These are phyloP conservation scores for Calonectria crousiana DNA, from an alignment of 2,329 filamentous ascomycete species.

Conservation along the genomic window DNA sequence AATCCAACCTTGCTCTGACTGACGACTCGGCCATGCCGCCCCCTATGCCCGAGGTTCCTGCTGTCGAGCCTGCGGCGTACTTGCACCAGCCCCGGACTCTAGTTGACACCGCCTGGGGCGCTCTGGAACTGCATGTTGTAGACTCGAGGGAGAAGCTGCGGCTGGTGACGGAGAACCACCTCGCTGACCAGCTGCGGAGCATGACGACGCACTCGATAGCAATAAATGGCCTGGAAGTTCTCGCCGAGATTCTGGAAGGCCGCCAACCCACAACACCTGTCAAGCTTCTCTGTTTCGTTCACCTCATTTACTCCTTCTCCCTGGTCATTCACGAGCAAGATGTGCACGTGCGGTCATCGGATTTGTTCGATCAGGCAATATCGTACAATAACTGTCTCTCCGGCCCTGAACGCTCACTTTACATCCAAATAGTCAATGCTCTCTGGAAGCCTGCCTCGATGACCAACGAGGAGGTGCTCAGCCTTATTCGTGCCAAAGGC, in stretches of 20 bases:
- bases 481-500: slow-evolving; percentile 41
- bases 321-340: slow-evolving; percentile 59
- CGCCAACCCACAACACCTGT: slow-evolving; percentile 53
- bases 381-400: slow-evolving; percentile 57
- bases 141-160: slow-evolving; percentile 59
- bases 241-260: slow-evolving; percentile 56
- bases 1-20: slow-evolving; percentile 52
- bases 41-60: slow-evolving; percentile 26
- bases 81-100: slow-evolving; percentile 48
- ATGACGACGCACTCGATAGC: slow-evolving; percentile 56
- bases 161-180: slow-evolving; percentile 53
- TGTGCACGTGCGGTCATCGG: slow-evolving; percentile 48
- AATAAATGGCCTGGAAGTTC: slow-evolving; percentile 54
- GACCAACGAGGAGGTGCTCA: slow-evolving; percentile 44
- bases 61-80: slow-evolving; percentile 39
- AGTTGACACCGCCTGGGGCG: slow-evolving; percentile 58
- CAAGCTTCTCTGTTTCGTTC: slow-evolving; percentile 63
- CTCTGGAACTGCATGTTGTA: slow-evolving; percentile 59
- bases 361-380: slow-evolving; percentile 62
- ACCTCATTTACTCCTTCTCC: slow-evolving; percentile 64
- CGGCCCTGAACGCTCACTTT: slow-evolving; percentile 51
- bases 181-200: slow-evolving; percentile 55
- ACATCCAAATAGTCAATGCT: slow-evolving; percentile 56
- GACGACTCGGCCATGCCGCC: slow-evolving; percentile 43
- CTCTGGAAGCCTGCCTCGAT: slow-evolving; percentile 63